Percentiles rank a stretch among this genome's conserved stretches.
Conservation (phyloP, 2,329 filamentous ascomycete species). For the Dichotomopilus funicola region DNA sequence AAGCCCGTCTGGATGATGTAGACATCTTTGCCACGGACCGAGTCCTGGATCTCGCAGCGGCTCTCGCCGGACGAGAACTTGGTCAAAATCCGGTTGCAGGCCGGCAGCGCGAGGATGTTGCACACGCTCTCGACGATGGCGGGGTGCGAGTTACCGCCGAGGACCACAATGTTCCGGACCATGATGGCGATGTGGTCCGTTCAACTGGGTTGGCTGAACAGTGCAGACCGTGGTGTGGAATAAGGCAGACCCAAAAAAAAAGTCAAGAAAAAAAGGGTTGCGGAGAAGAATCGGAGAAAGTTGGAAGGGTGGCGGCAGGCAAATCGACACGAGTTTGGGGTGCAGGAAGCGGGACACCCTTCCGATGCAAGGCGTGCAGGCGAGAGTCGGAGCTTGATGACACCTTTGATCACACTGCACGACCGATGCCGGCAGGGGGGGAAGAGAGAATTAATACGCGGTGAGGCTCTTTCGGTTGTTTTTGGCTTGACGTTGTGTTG, state of each 20-base stretch:
- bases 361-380: slow-evolving; percentile 4
- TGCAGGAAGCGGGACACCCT: slow-evolving; percentile 13
- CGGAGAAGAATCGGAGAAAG: slow-evolving; percentile 11
- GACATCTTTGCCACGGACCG: slow-evolving; percentile 95
- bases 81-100: slow-evolving; percentile 72
- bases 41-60: slow-evolving; percentile 91
- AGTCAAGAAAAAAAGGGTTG: neutral
- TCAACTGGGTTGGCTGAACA: neutral
- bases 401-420: slow-evolving; percentile 2
- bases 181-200: slow-evolving; percentile 40
- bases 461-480: neutral
- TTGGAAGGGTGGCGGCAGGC: slow-evolving; percentile 14
- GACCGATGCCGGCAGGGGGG: slow-evolving; percentile 8
- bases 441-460: neutral
- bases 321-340: slow-evolving; percentile 10
- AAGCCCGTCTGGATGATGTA: slow-evolving; percentile 90
- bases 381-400: slow-evolving; percentile 3
- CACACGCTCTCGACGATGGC: slow-evolving; percentile 81
- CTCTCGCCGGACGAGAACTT: slow-evolving; percentile 96
- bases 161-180: slow-evolving; percentile 90
- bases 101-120: slow-evolving; percentile 77
- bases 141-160: slow-evolving; percentile 89
- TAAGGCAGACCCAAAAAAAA: neutral
- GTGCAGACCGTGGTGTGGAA: slow-evolving; percentile 9
- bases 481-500: neutral